Base-by-base conservation (phyloP, 2,329 filamentous ascomycete species). In the Fusarium ambrosium region DNA sequence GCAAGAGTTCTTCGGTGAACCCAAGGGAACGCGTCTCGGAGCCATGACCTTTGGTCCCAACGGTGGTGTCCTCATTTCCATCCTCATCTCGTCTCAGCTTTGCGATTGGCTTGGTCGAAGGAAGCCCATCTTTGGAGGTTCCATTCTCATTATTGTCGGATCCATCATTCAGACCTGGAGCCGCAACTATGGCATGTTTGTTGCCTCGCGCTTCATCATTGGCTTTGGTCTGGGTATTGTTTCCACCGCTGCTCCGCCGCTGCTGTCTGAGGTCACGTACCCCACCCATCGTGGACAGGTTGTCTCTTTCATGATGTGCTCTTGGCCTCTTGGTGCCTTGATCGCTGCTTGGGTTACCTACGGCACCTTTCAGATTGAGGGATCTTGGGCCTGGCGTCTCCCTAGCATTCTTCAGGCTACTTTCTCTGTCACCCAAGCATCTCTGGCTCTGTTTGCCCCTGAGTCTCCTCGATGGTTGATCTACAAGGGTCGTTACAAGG, bases 311-410 rank as follows among this genome's bases (percentile, higher is more conserved):
- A 77, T 78, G 62, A 76, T 77, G 65, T 70, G 70, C 0, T 78
- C 60, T 0, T 79, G 77, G 75, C 72, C 74, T 0, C 37, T 77
- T 0, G 77, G 77, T 0, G 73, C 73, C 0, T 69, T 79, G 2
- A 67, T 79, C 1, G 75, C 78, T 0, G 78, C 75, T 3, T 79
- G 78, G 78, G 71, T 71, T 0, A 86, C 85, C 0, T 87, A 83
- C 56, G 86, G 85, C 20, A 86, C 84, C 0, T 80, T 83, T 24
- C 81, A 81, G 48, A 84, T 85, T 70, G 2, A 64, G 20, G 82
- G 75, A 63, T 82, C 80, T 61, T 87, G 85, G 86, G 82, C 85
- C n/a, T 89, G 87, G 86, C 82, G 87, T 53, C 79, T 87, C 4
- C 87, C 87, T 0, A 88, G 86, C 36, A 79, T 87, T 4, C 76